Evolutionary conservation across 495 filamentous ascomycete species (phyloP), one percentile per base, ranked within the genome.

Genomic region (Venustampulla echinocandica): DNA sequence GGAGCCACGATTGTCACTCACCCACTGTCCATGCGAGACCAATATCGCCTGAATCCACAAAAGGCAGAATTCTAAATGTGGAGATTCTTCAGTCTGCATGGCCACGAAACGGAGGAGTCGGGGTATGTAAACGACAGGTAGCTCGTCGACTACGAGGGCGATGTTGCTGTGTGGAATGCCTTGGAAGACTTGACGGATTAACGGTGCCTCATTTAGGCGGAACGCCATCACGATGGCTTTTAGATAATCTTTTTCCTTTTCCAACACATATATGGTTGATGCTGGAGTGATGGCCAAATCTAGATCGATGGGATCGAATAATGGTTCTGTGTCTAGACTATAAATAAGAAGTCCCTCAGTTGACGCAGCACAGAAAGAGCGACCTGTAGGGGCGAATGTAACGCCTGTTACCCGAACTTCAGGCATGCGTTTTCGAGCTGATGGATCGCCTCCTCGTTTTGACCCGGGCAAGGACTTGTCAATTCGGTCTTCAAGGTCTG

Each of bases 221-320:
- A 98, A 97, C 0, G 90, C 85, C 90, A 97, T 96, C 46, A 95
- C 82, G 2, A 98, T 69, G 1, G 92, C 92, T 64, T 88, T 94
- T 25, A 96, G 73, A 66, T 82, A 95, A 30, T 93, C 85, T 53
- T 75, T 75, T 42, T 90, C 79, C 34, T 80, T 72, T 33, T 72
- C 61, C n/a, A 96, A 70, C 7, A 85, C 81, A 9, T 77, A 71
- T 1, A 95, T 66, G 2, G 87, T 95, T 23, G 74, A 83, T 1
- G 81, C 79, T 0, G 89, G 88, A 4, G 92, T 98, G 49, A 97
- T 84, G 33, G 83, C 80, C 54, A 97, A 82, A 56, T 95, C 90
- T 4, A 98, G 80, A 61, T 98, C 93, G 61, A 93, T 95, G 1
- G 92, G 92, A 62, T 98, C 92, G 56, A 98, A 98, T 48, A 79